Conservation (phyloP, 768 basidiomycete genomes). For the Butyriboletus loyo region DNA sequence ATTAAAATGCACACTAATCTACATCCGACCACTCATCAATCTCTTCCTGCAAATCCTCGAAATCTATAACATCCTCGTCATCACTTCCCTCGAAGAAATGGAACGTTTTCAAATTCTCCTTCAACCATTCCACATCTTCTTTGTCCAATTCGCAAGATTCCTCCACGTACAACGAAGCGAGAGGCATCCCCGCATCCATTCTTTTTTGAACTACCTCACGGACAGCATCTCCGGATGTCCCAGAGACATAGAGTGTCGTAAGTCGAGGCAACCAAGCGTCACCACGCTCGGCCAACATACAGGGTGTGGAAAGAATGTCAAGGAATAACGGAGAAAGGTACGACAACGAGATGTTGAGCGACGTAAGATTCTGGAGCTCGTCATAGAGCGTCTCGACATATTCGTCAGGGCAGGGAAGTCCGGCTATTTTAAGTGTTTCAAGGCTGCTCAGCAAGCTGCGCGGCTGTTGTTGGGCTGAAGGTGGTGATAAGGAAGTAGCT, state of each 20-base stretch:
- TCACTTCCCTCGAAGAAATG: slow-evolving; percentile 58
- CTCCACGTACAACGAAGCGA: slow-evolving; percentile 47
- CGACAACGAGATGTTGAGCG: slow-evolving; percentile 40
- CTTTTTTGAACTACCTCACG: slow-evolving; percentile 45
- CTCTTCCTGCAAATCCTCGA: slow-evolving; percentile 20
- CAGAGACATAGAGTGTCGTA: slow-evolving; percentile 44
- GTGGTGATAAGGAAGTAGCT: slow-evolving; percentile 21
- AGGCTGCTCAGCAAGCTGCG: slow-evolving; percentile 41
- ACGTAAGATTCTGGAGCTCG: slow-evolving; percentile 46
- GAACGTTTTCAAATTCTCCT: slow-evolving; percentile 46
- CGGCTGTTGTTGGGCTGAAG: slow-evolving; percentile 37
- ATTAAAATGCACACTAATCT: not conserved
- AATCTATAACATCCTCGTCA: slow-evolving; percentile 36
- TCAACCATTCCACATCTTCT: slow-evolving; percentile 51
- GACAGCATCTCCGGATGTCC: slow-evolving; percentile 40
- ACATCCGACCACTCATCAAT: slow-evolving; percentile 15
- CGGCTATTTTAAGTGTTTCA: slow-evolving; percentile 50
- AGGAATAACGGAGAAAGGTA: slow-evolving; percentile 32
- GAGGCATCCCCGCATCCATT: slow-evolving; percentile 40
- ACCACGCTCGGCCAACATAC: not conserved
- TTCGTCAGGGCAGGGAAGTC: slow-evolving; percentile 41
- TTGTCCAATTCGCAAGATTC: slow-evolving; percentile 39
- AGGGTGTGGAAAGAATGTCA: slow-evolving; percentile 9
- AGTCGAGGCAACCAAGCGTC: slow-evolving; percentile 48
- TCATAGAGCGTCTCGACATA: slow-evolving; percentile 40